Evolutionary conservation across 768 basidiomycete genomes (phyloP).

Genomic region (Russula foetens): DNA sequence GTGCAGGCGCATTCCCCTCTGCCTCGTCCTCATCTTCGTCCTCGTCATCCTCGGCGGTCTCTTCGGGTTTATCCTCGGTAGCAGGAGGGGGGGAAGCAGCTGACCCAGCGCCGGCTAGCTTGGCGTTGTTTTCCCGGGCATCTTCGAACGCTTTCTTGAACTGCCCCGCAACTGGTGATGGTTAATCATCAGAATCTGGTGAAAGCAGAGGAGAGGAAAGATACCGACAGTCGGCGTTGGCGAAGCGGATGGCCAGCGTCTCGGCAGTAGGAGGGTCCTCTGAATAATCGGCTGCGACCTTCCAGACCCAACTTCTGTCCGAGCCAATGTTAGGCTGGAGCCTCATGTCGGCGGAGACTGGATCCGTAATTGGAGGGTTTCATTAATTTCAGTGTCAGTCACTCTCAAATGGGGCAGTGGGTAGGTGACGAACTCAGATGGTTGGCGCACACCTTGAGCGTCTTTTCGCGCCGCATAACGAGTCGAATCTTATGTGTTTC

Average conservation of each 20-base stretch:
- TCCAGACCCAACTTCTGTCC: constrained; percentile 99
- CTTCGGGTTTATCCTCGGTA: constrained; percentile 28
- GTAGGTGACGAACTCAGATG: constrained; percentile 60
- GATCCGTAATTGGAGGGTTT: neutral
- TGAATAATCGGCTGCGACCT: constrained; percentile 90
- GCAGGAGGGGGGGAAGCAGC: constrained; percentile 26
- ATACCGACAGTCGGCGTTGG: constrained; percentile 85
- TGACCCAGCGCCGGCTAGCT: constrained; percentile 21
- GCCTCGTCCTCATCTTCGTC: constrained; percentile 25
- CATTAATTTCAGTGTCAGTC: neutral
- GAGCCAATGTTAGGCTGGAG: constrained; percentile 98
- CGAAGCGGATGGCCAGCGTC: constrained; percentile 97
- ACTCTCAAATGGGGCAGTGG: neutral
- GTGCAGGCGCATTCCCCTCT: constrained; percentile 23
- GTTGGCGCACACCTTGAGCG: constrained; percentile 98
- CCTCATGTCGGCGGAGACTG: constrained; percentile 85
- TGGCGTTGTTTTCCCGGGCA: constrained; percentile 63
- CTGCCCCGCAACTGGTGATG: constrained; percentile 57
- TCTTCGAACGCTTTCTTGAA: constrained; percentile 89
- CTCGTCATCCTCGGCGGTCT: constrained; percentile 22
- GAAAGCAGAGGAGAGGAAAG: neutral
- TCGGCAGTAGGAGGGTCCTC: constrained; percentile 86
- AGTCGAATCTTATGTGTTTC: constrained; percentile 86
- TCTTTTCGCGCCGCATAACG: constrained; percentile 99
- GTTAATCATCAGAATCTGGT: neutral